These are phyloP conservation scores for Rhodotorula babjevae DNA, from an alignment of 768 basidiomycete genomes.

Conservation along the genomic window DNA sequence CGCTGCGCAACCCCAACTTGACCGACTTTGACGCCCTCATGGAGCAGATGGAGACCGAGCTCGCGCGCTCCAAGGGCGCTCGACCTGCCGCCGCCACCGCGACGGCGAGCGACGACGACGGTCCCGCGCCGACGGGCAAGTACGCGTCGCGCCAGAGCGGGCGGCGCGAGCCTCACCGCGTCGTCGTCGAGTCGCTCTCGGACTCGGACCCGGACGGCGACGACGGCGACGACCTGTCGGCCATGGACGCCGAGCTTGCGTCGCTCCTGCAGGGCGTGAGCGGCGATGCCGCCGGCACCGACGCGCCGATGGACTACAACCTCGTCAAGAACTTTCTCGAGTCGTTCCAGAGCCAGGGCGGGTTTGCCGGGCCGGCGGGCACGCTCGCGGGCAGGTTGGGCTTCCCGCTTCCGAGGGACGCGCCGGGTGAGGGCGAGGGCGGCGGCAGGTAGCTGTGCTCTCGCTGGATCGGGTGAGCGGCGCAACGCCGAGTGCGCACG, in stretches of 20 bases:
- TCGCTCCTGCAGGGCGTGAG: conserved; percentile 14
- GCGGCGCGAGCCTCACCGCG: background rate
- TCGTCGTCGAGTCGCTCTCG: conserved; percentile 31
- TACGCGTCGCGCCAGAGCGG: conserved; percentile 42
- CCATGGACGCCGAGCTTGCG: conserved; percentile 75
- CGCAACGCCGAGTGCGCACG: too few relatives aligned
- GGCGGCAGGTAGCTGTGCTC: background rate
- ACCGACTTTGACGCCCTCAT: conserved; percentile 94
- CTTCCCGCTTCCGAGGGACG: conserved; percentile 69
- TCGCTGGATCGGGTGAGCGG: too few relatives aligned
- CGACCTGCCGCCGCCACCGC: conserved; percentile 1
- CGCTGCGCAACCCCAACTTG: conserved; percentile 60
- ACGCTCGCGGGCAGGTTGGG: conserved; percentile 79
- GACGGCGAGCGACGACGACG: background rate
- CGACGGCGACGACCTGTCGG: conserved; percentile 55
- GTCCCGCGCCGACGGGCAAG: conserved; percentile 24
- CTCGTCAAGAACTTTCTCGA: conserved; percentile 95
- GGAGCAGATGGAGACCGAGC: conserved; percentile 86
- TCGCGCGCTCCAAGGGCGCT: conserved; percentile 48
- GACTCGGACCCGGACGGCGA: conserved; percentile 44
- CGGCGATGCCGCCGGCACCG: conserved; percentile 54
- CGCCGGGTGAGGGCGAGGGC: background rate
- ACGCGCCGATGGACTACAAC: conserved; percentile 65
- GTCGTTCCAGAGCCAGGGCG: conserved; percentile 88
- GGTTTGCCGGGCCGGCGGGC: conserved; percentile 83